Conservation (phyloP, 169 alveolate genomes). For the Plasmodium billcollinsi region DNA sequence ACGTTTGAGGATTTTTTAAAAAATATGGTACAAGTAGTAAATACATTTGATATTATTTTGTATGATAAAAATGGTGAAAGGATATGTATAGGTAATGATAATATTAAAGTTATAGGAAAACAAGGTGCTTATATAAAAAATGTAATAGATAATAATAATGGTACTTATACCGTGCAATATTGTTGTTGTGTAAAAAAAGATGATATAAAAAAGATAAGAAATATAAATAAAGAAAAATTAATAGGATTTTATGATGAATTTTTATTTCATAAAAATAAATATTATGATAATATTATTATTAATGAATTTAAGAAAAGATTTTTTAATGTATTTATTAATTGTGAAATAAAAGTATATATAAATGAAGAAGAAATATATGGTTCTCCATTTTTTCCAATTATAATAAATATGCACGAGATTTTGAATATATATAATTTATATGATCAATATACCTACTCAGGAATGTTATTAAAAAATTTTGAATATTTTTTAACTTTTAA, state of each 20-base stretch:
- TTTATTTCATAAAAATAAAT: conserved; percentile 33
- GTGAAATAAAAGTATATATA: conserved; percentile 52
- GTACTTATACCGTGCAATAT: conserved; percentile 71
- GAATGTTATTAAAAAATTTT: conserved; percentile 64
- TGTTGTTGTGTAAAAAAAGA: conserved; percentile 26
- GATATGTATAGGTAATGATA: conserved; percentile 65
- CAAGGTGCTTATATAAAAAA: conserved; percentile 73
- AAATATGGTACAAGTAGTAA: conserved; percentile 17
- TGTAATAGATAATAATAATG: conserved; percentile 70
- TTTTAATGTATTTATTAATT: conserved; percentile 3
- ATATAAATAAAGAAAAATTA: conserved; percentile 22
- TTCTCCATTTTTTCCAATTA: conserved; percentile 64
- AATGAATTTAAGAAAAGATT: conserved; percentile 45
- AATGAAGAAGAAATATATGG: conserved; percentile 71
- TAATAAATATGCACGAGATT: conserved; percentile 54
- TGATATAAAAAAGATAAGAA: conserved; percentile 26
- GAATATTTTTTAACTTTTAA: conserved; percentile 34
- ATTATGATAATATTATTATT: conserved; percentile 37
- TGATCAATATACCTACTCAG: conserved; percentile 70
- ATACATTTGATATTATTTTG: conserved; percentile 35
- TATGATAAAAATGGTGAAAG: conserved; percentile 71
- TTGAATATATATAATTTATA: conserved; percentile 43
- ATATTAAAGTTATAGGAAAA: conserved; percentile 66
- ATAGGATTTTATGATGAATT: conserved; percentile 59
- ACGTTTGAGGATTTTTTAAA: conserved; percentile 22